Conservation (phyloP, 1,139 yeast species). For the Magnusiomyces ingens region DNA sequence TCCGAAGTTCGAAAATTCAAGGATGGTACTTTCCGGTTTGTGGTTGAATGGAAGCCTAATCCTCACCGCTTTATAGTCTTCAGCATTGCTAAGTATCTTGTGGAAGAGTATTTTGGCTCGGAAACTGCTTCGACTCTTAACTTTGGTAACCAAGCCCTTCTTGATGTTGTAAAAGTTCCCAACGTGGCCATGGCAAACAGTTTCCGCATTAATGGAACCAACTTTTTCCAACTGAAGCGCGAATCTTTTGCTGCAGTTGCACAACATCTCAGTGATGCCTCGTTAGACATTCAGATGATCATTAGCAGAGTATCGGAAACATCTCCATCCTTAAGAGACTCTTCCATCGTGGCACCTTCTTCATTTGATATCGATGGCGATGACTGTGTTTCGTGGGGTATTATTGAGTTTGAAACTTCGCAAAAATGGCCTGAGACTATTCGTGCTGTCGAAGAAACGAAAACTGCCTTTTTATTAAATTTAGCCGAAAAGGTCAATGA, state of each 20-base stretch:
- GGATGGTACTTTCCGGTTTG: slow-evolving; percentile 82
- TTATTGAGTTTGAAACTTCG: slow-evolving; percentile 83
- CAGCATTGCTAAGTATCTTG: slow-evolving; percentile 55
- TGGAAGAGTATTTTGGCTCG: slow-evolving; percentile 52
- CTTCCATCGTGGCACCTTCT: slow-evolving; percentile 72
- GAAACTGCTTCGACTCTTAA: slow-evolving; percentile 27
- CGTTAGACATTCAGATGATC: slow-evolving; percentile 53
- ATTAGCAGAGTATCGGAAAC: slow-evolving; percentile 63
- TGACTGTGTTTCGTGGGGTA: slow-evolving; percentile 72
- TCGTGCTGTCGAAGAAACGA: slow-evolving; percentile 76
- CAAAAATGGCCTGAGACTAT: slow-evolving; percentile 95
- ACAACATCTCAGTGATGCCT: slow-evolving; percentile 46
- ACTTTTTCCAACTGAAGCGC: slow-evolving; percentile 51
- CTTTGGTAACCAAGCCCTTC: slow-evolving; percentile 18
- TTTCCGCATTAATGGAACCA: slow-evolving; percentile 38
- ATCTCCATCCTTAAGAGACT: slow-evolving; percentile 63
- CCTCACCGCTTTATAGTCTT: slow-evolving; percentile 58
- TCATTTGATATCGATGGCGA: slow-evolving; percentile 71
- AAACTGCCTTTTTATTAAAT: slow-evolving; percentile 78
- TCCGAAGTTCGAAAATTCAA: slow-evolving; percentile 79
- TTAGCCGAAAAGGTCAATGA: slow-evolving; percentile 49
- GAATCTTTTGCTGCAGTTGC: slow-evolving; percentile 62
- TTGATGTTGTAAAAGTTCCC: slow-evolving; percentile 45
- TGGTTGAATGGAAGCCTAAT: slow-evolving; percentile 71
- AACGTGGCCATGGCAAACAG: slow-evolving; percentile 38